Conservation (phyloP, 441 rosid genomes). For the Kokia cookei region DNA sequence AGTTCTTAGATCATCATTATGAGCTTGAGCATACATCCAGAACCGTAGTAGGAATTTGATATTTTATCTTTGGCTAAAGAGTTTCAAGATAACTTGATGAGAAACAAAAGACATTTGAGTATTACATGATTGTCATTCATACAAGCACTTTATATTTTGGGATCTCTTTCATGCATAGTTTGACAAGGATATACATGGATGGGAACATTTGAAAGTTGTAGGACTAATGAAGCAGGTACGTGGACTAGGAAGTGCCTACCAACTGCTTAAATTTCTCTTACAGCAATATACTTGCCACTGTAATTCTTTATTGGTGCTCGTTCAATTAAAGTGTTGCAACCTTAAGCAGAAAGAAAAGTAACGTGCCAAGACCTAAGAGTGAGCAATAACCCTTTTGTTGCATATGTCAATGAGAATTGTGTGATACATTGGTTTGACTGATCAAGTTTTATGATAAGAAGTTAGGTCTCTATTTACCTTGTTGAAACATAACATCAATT, state of each 20-base stretch:
- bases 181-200: background rate
- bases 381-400: too few relatives aligned
- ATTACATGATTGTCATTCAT: background rate
- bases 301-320: too few relatives aligned
- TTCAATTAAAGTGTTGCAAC: too few relatives aligned
- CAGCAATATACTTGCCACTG: too few relatives aligned
- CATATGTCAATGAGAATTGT: background rate
- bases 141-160: background rate
- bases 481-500: background rate
- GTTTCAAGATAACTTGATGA: background rate
- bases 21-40: background rate
- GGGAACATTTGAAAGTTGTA: too few relatives aligned
- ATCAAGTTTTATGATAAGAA: background rate
- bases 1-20: background rate
- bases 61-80: background rate
- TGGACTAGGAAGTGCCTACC: too few relatives aligned
- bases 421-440: background rate
- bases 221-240: too few relatives aligned
- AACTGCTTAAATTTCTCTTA: too few relatives aligned
- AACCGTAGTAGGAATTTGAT: background rate
- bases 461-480: background rate
- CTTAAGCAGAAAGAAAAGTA: too few relatives aligned
- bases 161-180: background rate
- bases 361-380: too few relatives aligned
- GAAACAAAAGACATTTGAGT: background rate